Percentiles rank a stretch among this genome's conserved stretches.
These are phyloP conservation scores for Spergularia marina DNA, from an alignment of 148 eudicot species.

Conservation along the genomic window DNA sequence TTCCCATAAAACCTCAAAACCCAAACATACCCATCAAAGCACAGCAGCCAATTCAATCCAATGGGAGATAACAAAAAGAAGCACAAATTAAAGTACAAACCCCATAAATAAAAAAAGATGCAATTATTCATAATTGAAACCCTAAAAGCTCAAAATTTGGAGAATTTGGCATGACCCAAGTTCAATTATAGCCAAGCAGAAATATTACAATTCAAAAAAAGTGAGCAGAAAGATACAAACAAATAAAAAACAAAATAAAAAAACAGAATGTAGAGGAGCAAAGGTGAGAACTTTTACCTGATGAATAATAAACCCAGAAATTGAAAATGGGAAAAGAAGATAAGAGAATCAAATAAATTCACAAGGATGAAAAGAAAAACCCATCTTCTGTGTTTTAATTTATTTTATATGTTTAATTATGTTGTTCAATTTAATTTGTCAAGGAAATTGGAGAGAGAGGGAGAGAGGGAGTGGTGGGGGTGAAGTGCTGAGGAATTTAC, in stretches of 20 bases:
- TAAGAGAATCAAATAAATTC: neutral
- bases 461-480: neutral
- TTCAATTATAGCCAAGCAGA: neutral
- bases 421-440: neutral
- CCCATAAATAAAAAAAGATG: neutral
- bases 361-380: neutral
- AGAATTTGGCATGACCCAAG: neutral
- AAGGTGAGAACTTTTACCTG: constrained; percentile 19
- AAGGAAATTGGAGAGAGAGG: neutral
- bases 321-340: neutral
- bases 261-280: too few relatives aligned
- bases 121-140: neutral
- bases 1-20: neutral
- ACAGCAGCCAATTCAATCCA: neutral
- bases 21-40: neutral
- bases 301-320: constrained; percentile 7
- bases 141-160: neutral
- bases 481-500: constrained; percentile 13
- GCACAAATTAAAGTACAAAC: neutral
- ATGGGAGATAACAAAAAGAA: neutral
- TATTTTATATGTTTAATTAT: too few relatives aligned
- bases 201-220: neutral
- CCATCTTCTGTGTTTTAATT: neutral
- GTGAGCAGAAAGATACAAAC: neutral
- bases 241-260: neutral